Base-by-base conservation (phyloP, 345 rosid genomes). In the Eucalyptus cladocalyx region DNA sequence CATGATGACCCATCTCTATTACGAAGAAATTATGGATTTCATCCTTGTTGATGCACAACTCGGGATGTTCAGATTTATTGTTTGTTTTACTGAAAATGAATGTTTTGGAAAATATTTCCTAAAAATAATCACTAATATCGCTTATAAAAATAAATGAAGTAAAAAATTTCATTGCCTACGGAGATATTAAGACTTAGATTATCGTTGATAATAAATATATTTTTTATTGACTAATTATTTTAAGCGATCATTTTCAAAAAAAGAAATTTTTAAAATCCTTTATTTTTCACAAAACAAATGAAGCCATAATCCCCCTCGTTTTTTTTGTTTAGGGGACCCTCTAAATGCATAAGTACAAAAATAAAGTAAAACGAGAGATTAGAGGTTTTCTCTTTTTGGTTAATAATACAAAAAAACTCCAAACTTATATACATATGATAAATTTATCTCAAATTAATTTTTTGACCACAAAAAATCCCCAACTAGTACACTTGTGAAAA, bases 391-490 rank as follows among this genome's bases (percentile, higher is more conserved):
- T 7, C 34, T 28, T 28, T 60, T 28, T 0, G 11, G 11, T 53
- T 53, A 53, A 8, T 53, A 53, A 53, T 62, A n/a, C 1, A 13
- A 62, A 12, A 12, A 53, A 53, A 53, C 11, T 8, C 5, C 26
- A 53, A 53, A 19, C 0, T 53, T 0, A 0, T 19, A 53, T 8
- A 53, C 0, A 0, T 19, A 0, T 3, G 2, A 53, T 53, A 19
- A 53, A 53, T 53, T 53, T 19, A 19, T 0, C 5, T 1, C 58
- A 19, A 8, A 53, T 19, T 19, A 53, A 53, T 53, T 53, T 53
- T 19, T 53, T 53, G 24, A 53, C 0, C 26, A 53, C 0, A 53
- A 53, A 53, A 53, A 19, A 53, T 51, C 56, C 10, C 9, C 4
- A 18, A 51, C 2, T 51, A 51, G 4, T 51, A 18, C 23, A 50